Base-by-base conservation (phyloP, 225 moss, liverwort and hornwort species). In the Antitrichia curtipendula region DNA sequence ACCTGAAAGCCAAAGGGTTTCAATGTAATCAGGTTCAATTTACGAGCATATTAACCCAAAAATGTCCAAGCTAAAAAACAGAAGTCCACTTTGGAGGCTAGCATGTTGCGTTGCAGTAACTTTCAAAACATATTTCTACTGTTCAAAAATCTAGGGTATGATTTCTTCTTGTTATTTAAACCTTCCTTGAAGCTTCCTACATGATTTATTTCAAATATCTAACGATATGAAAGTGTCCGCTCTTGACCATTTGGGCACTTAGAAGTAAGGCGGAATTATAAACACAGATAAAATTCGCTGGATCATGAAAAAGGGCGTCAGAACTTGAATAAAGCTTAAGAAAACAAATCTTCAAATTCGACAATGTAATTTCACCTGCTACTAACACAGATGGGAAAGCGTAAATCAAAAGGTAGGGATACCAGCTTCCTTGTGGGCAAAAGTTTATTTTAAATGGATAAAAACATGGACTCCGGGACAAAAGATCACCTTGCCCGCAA, bases 401-500 rank as follows among this genome's bases (percentile, higher is more conserved):
- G 25, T 25, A 82, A 53, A 69, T 52, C 41, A 59, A 58, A 76
- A 75, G 31, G 56, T 32, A 36, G 78, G 11, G 32, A 52, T 68
- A 61, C 8, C 61, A 76, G 24, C 22, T 82, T 52, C 16, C 24
- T 52, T 64, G n/a, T 27, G 41, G 41, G 77, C 27, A 69, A 22
- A 69, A 40, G 4, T 85, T 13, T 49, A 4, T 15, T 63, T n/a
- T 10, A 40, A 36, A 59, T 47, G 68, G 43, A 83, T 5, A 66
- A 28, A 88, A 45, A 7, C 43, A 45, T 23, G 41, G 29, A 27
- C 15, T 62, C 80, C 17, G 6, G 71, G 49, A 50, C 22, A 16
- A 64, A 59, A 49, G 25, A 45, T 50, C 79, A 95, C 95, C 91
- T 95, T 93, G 84, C 95, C 94, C 34, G 94, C 75, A 84, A 95